Conservation (phyloP, 2,329 filamentous ascomycete genomes). For the Pestalotiopsis sp. region DNA sequence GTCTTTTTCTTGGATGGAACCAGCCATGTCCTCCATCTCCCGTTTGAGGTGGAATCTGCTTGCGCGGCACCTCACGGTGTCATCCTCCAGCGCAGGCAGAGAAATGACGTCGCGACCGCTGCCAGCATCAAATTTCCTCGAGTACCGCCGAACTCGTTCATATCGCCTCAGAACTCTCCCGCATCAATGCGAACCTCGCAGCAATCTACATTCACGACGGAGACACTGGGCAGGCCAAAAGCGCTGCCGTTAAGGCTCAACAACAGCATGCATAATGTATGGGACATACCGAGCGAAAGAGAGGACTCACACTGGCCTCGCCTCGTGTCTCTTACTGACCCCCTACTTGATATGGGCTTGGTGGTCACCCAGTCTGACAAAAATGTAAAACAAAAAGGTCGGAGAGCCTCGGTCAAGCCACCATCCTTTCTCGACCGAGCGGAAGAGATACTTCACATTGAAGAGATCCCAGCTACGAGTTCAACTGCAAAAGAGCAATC, state of each 20-base stretch:
- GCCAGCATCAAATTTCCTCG: constrained; percentile 58
- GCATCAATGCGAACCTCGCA: constrained; percentile 50
- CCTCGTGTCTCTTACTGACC: constrained; percentile 83
- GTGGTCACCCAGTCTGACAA: constrained; percentile 66
- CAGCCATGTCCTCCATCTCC: constrained; percentile 87
- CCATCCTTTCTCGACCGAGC: constrained; percentile 67
- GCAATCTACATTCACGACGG: constrained; percentile 57
- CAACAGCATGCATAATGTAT: constrained; percentile 59
- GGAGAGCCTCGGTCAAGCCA: constrained; percentile 44
- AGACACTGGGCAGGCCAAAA: constrained; percentile 58
- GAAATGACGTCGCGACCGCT: constrained; percentile 50
- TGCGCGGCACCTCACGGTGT: constrained; percentile 82
- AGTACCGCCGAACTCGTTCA: constrained; percentile 82
- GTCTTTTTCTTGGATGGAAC: constrained; percentile 89
- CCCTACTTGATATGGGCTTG: constrained; percentile 81
- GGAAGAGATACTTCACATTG: constrained; percentile 85
- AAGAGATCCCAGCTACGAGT: constrained; percentile 63
- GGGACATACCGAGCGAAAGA: constrained; percentile 55
- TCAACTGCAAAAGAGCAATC: constrained; percentile 33
- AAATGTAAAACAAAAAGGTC: constrained; percentile 33
- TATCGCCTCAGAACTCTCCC: constrained; percentile 67
- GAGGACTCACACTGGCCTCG: constrained; percentile 68
- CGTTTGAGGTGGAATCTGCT: constrained; percentile 89
- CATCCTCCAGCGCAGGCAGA: constrained; percentile 80
- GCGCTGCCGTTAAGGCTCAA: constrained; percentile 54